These are phyloP conservation scores for Naganishia liquefaciens DNA, from an alignment of 1,284 basidiomycete species.

Conservation along the genomic window DNA sequence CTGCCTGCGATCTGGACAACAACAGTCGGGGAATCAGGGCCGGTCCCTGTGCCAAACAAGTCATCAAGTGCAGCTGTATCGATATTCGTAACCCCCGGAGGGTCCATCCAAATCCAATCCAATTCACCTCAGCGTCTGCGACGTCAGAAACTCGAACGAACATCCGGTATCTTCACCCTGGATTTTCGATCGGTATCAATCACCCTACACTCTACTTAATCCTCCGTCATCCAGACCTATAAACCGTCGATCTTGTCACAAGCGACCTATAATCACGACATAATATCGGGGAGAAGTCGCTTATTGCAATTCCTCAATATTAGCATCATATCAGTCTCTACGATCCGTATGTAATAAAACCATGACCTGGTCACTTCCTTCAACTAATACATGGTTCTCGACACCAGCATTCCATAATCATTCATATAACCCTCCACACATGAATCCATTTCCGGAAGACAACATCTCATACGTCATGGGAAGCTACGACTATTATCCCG, in stretches of 20 bases:
- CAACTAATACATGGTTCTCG: too few species aligned
- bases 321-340: too few species aligned
- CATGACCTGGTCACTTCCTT: too few species aligned
- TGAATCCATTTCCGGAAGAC: slow-evolving; percentile 9
- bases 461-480: slow-evolving; percentile 19
- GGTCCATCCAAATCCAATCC: background rate
- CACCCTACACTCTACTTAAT: too few species aligned
- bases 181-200: too few species aligned
- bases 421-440: background rate
- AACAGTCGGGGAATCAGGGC: background rate
- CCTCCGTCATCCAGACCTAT: too few species aligned
- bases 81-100: background rate
- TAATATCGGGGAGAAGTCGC: too few species aligned
- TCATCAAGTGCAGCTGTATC: background rate
- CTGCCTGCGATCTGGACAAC: background rate
- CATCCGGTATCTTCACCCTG: background rate
- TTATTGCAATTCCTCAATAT: too few species aligned
- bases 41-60: background rate
- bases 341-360: too few species aligned
- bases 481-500: slow-evolving; percentile 20
- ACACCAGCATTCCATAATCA: too few species aligned
- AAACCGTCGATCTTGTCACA: too few species aligned
- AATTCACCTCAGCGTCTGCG: background rate
- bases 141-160: background rate
- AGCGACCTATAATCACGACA: too few species aligned